Conservation (phyloP, 495 filamentous ascomycete species). For the Xylaria nigripes region DNA sequence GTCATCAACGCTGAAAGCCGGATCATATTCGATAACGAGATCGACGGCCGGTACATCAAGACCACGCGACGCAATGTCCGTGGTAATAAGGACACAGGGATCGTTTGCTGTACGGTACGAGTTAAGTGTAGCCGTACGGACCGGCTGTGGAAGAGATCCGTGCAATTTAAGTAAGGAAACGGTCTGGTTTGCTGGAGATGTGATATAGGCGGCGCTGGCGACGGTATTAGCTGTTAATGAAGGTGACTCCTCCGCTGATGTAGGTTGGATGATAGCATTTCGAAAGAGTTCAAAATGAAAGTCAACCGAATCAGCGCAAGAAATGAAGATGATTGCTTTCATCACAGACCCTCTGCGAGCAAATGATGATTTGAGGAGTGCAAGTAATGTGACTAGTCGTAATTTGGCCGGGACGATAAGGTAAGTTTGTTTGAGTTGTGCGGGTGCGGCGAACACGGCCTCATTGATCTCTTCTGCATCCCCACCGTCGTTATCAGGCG, state of each 20-base stretch:
- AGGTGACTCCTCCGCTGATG: conserved; percentile 17
- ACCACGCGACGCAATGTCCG: conserved; percentile 89
- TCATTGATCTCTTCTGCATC: conserved; percentile 39
- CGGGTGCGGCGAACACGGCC: conserved; percentile 68
- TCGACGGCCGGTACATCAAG: conserved; percentile 92
- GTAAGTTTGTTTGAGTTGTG: conserved; percentile 88
- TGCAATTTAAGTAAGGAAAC: conserved; percentile 81
- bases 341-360: conserved; percentile 78
- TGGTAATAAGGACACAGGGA: conserved; percentile 77
- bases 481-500: conserved; percentile 39
- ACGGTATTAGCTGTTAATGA: conserved; percentile 35
- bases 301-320: conserved; percentile 92
- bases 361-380: conserved; percentile 77
- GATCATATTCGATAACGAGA: conserved; percentile 88
- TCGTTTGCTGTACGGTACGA: conserved; percentile 60
- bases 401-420: conserved; percentile 80
- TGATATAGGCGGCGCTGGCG: conserved; percentile 37
- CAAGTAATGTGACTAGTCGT: conserved; percentile 75
- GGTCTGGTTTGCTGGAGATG: conserved; percentile 39
- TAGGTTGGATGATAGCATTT: conserved; percentile 30
- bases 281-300: conserved; percentile 89
- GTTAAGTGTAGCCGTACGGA: conserved; percentile 74
- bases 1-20: conserved; percentile 81
- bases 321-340: conserved; percentile 94
- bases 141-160: conserved; percentile 81